Conservation (phyloP, 2,329 filamentous ascomycete genomes). For the Epichloe baconii region DNA sequence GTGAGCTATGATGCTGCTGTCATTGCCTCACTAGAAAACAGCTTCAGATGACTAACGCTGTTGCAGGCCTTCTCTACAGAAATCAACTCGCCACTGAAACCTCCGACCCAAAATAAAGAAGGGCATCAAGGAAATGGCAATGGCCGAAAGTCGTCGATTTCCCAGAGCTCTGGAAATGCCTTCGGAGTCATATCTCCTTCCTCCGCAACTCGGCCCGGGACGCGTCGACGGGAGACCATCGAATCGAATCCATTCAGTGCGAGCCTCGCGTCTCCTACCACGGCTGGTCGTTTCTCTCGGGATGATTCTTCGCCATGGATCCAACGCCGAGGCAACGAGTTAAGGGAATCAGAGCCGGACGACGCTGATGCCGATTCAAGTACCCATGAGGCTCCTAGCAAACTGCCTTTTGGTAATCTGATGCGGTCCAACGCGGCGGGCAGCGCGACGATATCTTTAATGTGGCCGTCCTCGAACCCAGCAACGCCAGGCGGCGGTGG, state of each 20-base stretch:
- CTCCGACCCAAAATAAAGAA: constrained; percentile 61
- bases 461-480: constrained; percentile 35
- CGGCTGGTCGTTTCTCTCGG: constrained; percentile 43
- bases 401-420: constrained; percentile 30
- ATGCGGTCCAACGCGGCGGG: constrained; percentile 42
- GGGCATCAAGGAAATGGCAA: constrained; percentile 46
- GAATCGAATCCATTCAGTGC: constrained; percentile 52
- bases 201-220: constrained; percentile 54
- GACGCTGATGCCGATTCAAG: constrained; percentile 30
- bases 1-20: constrained; percentile 22
- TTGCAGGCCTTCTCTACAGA: constrained; percentile 64
- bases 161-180: constrained; percentile 49
- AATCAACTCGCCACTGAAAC: constrained; percentile 89
- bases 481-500: constrained; percentile 57
- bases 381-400: constrained; percentile 19
- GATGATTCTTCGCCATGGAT: constrained; percentile 51
- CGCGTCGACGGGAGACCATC: constrained; percentile 68
- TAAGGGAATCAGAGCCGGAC: constrained; percentile 41
- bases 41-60: neutral
- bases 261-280: constrained; percentile 47
- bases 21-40: constrained; percentile 5
- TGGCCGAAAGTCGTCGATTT: constrained; percentile 72
- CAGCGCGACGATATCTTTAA: constrained; percentile 30
- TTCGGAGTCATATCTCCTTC: constrained; percentile 65
- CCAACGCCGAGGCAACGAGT: constrained; percentile 38